A percentile compares a stretch with the other conserved stretches of the same genome.
phyloP scores from a whole-genome alignment of 352 stramenopile species.

The Pythium dissimile region DNA sequence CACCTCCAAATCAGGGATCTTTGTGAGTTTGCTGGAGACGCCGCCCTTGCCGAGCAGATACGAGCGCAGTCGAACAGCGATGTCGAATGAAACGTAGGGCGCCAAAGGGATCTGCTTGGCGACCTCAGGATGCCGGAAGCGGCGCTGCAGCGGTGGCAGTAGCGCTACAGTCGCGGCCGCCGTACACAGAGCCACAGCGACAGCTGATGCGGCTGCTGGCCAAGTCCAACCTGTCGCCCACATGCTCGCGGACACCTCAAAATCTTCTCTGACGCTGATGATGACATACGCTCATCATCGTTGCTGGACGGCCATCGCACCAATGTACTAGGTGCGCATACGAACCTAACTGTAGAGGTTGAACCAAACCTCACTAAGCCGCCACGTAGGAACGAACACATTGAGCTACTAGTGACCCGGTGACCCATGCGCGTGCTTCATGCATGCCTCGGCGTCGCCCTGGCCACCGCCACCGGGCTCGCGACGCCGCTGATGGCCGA shows the following conservation, averaged over 20 bases:
- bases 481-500: conserved; percentile 12
- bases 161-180: conserved; percentile 8
- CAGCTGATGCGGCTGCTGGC: background rate
- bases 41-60: conserved; percentile 40
- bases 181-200: background rate
- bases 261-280: no score
- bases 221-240: conserved; percentile 1
- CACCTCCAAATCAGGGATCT: conserved; percentile 35
- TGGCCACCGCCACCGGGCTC: background rate
- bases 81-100: conserved; percentile 40
- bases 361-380: conserved; percentile 5
- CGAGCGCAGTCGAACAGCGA: conserved; percentile 38
- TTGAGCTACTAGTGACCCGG: no score
- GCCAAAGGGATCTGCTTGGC: conserved; percentile 26
- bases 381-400: conserved; percentile 12
- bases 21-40: conserved; percentile 35
- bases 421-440: background rate
- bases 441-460: background rate
- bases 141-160: conserved; percentile 10
- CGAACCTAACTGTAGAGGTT: conserved; percentile 13
- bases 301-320: no score
- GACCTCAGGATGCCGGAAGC: background rate
- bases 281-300: no score
- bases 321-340: background rate
- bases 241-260: no score